Percentiles rank a stretch among this genome's conserved stretches.
These are phyloP conservation scores for Micractinium conductrix DNA, from an alignment of 139 green algal genomes.

Conservation along the genomic window DNA sequence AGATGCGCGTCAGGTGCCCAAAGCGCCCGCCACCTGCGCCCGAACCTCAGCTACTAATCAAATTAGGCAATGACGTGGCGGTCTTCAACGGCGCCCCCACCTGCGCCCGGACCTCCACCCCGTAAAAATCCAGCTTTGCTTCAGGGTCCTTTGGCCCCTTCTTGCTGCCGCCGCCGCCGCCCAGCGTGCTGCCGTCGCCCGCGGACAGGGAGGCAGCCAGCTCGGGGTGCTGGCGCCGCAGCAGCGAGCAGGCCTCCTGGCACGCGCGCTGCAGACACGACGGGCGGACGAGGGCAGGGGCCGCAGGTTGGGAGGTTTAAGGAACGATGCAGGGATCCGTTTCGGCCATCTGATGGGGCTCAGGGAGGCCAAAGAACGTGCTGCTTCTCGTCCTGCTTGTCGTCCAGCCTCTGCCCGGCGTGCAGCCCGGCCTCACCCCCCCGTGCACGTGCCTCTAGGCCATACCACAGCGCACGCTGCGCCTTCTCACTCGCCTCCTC, in stretches of 20 bases:
- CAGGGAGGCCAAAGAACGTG: too few species aligned
- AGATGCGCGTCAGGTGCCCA: too few species aligned
- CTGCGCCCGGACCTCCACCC: conserved; percentile 75
- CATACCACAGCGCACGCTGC: conserved; percentile 14
- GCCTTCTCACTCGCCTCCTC: conserved; percentile 2
- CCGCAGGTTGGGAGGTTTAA: background rate
- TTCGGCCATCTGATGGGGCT: too few species aligned
- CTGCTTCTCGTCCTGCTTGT: too few species aligned
- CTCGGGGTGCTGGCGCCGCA: background rate
- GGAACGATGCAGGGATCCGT: too few species aligned
- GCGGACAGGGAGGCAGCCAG: background rate
- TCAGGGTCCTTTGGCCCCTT: conserved; percentile 36
- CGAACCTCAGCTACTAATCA: too few species aligned
- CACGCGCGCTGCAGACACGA: conserved; percentile 6
- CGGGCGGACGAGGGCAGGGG: too few species aligned
- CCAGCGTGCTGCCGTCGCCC: background rate
- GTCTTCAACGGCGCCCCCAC: background rate
- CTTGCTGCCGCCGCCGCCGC: conserved; percentile 1
- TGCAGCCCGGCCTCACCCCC: too few species aligned
- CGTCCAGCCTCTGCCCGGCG: too few species aligned
- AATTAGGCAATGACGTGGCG: too few species aligned
- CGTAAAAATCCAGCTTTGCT: conserved; percentile 92
- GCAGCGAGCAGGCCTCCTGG: background rate
- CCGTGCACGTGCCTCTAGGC: conserved; percentile 25
- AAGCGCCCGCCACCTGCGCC: too few species aligned